phyloP scores from a whole-genome alignment of 139 green algal genomes.

The Chlorella sp. region DNA sequence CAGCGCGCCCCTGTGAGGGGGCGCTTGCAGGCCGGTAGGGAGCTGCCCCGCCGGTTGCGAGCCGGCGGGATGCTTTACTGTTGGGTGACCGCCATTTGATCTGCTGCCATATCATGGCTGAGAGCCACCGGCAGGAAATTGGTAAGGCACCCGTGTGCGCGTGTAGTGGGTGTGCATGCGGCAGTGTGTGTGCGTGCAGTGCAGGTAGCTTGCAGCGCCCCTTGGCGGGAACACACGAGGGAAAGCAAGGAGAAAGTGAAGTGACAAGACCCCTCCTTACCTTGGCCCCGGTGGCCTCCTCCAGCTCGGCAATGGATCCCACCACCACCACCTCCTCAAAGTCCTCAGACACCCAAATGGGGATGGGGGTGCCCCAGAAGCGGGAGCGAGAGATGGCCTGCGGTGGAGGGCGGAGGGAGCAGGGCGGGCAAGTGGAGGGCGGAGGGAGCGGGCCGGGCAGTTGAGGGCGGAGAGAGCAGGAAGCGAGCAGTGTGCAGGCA shows the following conservation, averaged over 20 bases:
- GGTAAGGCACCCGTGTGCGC: conserved; percentile 67
- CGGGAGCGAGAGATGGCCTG: conserved; percentile 77
- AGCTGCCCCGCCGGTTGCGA: not conserved
- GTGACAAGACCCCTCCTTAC: too few relatives aligned
- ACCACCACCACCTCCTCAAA: conserved; percentile 92
- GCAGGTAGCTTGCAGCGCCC: too few relatives aligned
- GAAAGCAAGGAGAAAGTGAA: too few relatives aligned
- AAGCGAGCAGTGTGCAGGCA: too few relatives aligned
- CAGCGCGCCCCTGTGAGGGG: not conserved
- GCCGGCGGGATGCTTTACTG: conserved; percentile 16
- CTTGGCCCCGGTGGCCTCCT: conserved; percentile 87
- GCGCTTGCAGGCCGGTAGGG: conserved; percentile 6
- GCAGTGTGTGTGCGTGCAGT: not conserved
- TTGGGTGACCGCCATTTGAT: conserved; percentile 81
- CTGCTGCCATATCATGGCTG: conserved; percentile 58
- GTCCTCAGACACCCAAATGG: conserved; percentile 92
- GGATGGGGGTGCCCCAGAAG: conserved; percentile 99
- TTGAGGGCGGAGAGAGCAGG: too few relatives aligned
- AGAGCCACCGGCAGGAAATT: conserved; percentile 72
- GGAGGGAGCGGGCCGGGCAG: too few relatives aligned
- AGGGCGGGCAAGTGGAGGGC: conserved; percentile 38
- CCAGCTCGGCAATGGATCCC: conserved; percentile 89
- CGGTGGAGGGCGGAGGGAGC: not conserved
- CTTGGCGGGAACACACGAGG: too few relatives aligned
- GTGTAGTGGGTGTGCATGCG: not conserved